A percentile compares a stretch with the other conserved stretches of the same genome.
These are phyloP conservation scores for Pseudofabraea citricarpa DNA, from an alignment of 2,329 filamentous ascomycete species.

Conservation along the genomic window DNA sequence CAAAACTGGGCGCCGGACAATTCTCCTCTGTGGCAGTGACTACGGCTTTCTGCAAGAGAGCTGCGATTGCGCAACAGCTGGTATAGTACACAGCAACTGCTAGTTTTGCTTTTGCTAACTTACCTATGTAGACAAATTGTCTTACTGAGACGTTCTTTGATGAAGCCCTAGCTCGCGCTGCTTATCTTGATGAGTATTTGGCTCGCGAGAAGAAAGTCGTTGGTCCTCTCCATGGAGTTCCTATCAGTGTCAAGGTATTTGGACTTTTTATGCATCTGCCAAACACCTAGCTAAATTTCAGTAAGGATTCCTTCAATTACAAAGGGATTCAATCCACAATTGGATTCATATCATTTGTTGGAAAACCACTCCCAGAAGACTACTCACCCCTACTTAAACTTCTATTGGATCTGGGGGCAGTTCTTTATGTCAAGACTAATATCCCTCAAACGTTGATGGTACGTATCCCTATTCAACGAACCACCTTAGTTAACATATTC, in stretches of 20 bases:
- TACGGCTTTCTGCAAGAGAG: slow-evolving; percentile 38
- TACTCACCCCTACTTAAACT: slow-evolving; percentile 70
- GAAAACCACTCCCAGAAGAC: slow-evolving; percentile 54
- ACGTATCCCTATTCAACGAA: not conserved
- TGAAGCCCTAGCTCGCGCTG: slow-evolving; percentile 1
- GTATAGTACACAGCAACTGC: too few relatives aligned
- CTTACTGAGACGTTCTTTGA: slow-evolving; percentile 3
- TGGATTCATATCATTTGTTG: slow-evolving; percentile 64
- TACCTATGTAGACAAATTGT: slow-evolving; percentile 2
- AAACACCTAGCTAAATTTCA: not conserved
- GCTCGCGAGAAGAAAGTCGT: slow-evolving; percentile 25
- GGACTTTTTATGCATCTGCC: too few relatives aligned
- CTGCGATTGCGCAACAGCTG: slow-evolving; percentile 43
- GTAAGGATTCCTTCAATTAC: slow-evolving; percentile 59
- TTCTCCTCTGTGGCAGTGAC: slow-evolving; percentile 35
- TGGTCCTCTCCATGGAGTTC: slow-evolving; percentile 13
- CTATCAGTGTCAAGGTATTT: slow-evolving; percentile 12
- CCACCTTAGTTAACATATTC: not conserved
- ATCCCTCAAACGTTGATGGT: slow-evolving; percentile 62
- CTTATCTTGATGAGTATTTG: slow-evolving; percentile 4
- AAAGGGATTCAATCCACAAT: slow-evolving; percentile 77
- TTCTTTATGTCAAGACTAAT: slow-evolving; percentile 89
- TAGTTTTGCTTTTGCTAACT: too few relatives aligned
- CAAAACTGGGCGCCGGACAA: slow-evolving; percentile 30
- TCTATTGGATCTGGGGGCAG: slow-evolving; percentile 76